Evolutionary conservation across 2,329 filamentous ascomycete species (phyloP).

Genomic region (Aspergillus pseudoglaucus): DNA sequence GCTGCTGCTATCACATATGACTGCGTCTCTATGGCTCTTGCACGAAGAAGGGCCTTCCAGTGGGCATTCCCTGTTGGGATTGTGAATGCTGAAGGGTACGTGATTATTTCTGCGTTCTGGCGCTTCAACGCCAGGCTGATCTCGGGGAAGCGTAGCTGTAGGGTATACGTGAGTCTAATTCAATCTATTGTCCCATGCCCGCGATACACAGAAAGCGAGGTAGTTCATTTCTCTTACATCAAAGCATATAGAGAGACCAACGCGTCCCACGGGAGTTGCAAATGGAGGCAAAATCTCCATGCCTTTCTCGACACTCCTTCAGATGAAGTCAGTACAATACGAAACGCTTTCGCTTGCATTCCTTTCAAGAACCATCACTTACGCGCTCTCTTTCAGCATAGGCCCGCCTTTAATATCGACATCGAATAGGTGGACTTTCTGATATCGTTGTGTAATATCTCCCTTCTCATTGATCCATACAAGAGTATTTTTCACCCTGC

Average conservation of each 20-base stretch:
- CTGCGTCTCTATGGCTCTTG: conserved; percentile 83
- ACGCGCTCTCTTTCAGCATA: conserved; percentile 55
- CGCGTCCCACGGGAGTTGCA: conserved; percentile 62
- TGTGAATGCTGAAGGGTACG: conserved; percentile 88
- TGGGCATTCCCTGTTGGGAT: conserved; percentile 77
- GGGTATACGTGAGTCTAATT: background rate
- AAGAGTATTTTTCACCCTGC: conserved; percentile 56
- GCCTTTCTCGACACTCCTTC: conserved; percentile 61
- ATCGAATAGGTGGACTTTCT: conserved; percentile 91
- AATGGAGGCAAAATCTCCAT: conserved; percentile 61
- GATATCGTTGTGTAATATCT: conserved; percentile 59
- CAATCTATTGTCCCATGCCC: background rate
- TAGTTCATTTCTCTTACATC: conserved; percentile 47
- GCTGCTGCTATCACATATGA: conserved; percentile 81
- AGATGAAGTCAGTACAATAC: background rate
- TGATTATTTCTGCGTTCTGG: conserved; percentile 66
- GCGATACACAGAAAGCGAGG: background rate
- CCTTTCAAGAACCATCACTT: conserved; percentile 8
- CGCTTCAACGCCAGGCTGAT: conserved; percentile 60
- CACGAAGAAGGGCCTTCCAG: conserved; percentile 73
- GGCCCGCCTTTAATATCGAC: conserved; percentile 54
- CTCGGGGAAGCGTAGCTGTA: conserved; percentile 68
- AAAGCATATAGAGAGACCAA: conserved; percentile 83
- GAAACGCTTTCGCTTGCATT: too few species aligned
- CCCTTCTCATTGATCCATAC: conserved; percentile 61